Percentiles rank a stretch among this genome's conserved stretches.
Evolutionary conservation across 139 green algal species (phyloP).

Genomic region (Penium margaritaceum): DNA sequence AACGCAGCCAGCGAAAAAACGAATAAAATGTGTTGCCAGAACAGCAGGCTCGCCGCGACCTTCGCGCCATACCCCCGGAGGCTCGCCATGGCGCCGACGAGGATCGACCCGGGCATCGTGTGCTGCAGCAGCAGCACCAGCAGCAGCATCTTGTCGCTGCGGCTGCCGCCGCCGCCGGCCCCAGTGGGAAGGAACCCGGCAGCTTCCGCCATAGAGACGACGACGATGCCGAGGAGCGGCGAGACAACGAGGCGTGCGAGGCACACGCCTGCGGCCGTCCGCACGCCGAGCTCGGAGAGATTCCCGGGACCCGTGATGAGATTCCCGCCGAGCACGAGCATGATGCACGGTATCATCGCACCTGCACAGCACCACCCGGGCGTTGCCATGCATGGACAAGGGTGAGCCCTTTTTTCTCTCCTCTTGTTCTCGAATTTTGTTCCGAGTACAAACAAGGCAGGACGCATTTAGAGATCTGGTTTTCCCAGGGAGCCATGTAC

Average conservation of each 20-base stretch:
- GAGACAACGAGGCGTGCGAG: background rate
- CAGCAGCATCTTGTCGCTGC: background rate
- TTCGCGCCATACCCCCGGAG: background rate
- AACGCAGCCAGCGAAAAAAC: background rate
- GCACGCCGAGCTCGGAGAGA: background rate
- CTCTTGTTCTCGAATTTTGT: no score
- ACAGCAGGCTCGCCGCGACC: background rate
- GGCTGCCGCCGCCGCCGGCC: no score
- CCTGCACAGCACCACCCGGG: background rate
- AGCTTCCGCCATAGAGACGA: background rate
- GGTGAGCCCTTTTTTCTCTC: no score
- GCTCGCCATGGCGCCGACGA: slow-evolving; percentile 1
- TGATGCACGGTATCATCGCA: slow-evolving; percentile 21
- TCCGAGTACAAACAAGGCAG: no score
- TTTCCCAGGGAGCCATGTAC: no score
- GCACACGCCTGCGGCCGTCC: background rate
- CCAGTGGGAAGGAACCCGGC: background rate
- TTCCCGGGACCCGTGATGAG: background rate
- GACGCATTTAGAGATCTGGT: no score
- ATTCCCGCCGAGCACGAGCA: slow-evolving; percentile 21
- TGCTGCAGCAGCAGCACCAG: slow-evolving; percentile 16
- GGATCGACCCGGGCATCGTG: slow-evolving; percentile 13
- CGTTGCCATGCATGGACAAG: no score
- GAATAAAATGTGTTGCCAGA: slow-evolving; percentile 2
- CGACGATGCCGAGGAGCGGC: background rate